Evolutionary conservation across 2,329 filamentous ascomycete species (phyloP).

Genomic region (Paraphaeosphaeria sporulosa): DNA sequence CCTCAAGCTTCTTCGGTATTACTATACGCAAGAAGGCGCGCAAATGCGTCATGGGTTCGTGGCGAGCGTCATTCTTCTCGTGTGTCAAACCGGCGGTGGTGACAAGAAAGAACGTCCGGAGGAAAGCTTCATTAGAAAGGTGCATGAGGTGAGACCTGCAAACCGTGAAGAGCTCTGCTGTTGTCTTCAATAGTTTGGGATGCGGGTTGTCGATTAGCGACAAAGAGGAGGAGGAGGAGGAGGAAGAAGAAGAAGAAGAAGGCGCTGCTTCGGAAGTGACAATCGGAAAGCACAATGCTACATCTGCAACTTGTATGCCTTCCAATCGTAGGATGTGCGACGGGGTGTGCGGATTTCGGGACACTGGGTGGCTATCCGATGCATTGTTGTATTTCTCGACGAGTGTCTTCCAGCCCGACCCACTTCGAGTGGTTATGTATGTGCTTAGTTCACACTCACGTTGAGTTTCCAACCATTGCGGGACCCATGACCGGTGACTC

Average conservation of each 20-base stretch:
- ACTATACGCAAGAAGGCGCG: constrained; percentile 6
- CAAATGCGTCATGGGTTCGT: constrained; percentile 11
- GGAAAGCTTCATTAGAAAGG: not conserved
- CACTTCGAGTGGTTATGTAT: constrained; percentile 3
- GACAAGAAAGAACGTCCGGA: constrained; percentile 10
- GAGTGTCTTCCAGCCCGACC: constrained; percentile 8
- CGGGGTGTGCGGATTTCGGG: constrained; percentile 7
- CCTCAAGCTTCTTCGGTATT: not conserved
- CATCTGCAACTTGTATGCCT: constrained; percentile 7
- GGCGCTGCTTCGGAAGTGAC: not conserved
- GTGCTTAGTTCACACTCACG: not conserved
- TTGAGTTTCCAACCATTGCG: constrained; percentile 13
- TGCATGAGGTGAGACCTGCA: constrained; percentile 13
- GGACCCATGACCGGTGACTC: constrained; percentile 14
- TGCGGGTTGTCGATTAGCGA: not conserved
- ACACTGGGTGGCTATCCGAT: constrained; percentile 1
- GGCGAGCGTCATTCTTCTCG: constrained; percentile 4
- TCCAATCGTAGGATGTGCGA: constrained; percentile 8
- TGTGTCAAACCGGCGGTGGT: constrained; percentile 17
- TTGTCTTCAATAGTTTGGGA: not conserved
- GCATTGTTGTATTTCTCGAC: constrained; percentile 15
- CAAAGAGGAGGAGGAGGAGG: not conserved
- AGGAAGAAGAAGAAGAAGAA: too few species aligned
- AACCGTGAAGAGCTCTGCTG: constrained; percentile 7
- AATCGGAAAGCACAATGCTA: constrained; percentile 7